Conservation (phyloP, 2,329 filamentous ascomycete genomes). For the Diaporthe citriasiana region DNA sequence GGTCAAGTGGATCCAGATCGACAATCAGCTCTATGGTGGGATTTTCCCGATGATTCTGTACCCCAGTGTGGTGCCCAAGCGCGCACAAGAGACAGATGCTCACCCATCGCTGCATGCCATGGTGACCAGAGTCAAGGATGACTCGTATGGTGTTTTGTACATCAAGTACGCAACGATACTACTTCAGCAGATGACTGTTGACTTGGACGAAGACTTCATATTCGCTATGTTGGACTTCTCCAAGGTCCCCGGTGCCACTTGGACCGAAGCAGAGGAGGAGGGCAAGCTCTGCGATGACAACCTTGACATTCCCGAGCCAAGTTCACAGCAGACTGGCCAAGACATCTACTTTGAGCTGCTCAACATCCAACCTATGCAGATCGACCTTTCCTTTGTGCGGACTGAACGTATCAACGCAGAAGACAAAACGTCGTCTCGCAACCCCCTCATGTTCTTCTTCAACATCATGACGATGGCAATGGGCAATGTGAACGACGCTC, state of each 20-base stretch:
- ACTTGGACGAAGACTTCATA: slow-evolving; percentile 98
- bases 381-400: slow-evolving; percentile 96
- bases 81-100: slow-evolving; percentile 93
- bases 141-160: slow-evolving; percentile 97
- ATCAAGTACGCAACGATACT: slow-evolving; percentile 97
- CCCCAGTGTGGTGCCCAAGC: slow-evolving; percentile 97
- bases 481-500: slow-evolving; percentile 98
- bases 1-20: slow-evolving; percentile 99
- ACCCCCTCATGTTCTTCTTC: slow-evolving; percentile 98
- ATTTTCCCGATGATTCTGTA: slow-evolving; percentile 98
- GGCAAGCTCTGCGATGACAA: slow-evolving; percentile 90
- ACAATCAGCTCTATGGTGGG: slow-evolving; percentile 98
- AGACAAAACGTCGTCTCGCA: slow-evolving; percentile 89
- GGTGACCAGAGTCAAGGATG: slow-evolving; percentile 95
- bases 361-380: slow-evolving; percentile 97
- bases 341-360: slow-evolving; percentile 98
- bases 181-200: slow-evolving; percentile 97
- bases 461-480: slow-evolving; percentile 99
- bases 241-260: slow-evolving; percentile 90
- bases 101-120: slow-evolving; percentile 95
- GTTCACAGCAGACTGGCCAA: slow-evolving; percentile 84
- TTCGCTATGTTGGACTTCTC: slow-evolving; percentile 96
- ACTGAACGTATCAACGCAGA: slow-evolving; percentile 97
- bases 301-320: slow-evolving; percentile 92
- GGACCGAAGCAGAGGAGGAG: slow-evolving; percentile 82